Base-by-base conservation (phyloP, 305 asterid genomes). In the Fraxinus baroniana region DNA sequence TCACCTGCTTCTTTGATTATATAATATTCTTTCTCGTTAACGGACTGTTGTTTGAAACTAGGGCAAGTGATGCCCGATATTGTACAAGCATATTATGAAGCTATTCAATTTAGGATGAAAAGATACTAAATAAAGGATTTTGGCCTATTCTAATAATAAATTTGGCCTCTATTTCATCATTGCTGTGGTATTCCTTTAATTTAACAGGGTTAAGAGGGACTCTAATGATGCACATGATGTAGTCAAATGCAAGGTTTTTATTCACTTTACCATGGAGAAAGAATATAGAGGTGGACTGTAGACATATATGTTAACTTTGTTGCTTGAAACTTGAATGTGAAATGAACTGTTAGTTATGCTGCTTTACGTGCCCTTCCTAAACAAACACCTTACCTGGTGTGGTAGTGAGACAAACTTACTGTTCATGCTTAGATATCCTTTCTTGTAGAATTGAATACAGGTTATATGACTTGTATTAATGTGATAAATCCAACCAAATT, bases 71-170 rank as follows among this genome's bases (percentile, higher is more conserved):
- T n/a, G 32, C 75, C 22, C 76, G 76, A 79, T 78, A 62, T 20
- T 75, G 18, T 81, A 73, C 20, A 66, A 71, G 86, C 77, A 39
- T 46, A 49, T 80, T 30, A n/a, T 44, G 75, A 85, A 60, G 49
- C 78, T 64, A 64, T 24, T 64, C 73, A 64, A 78, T 41, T 79
- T 44, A 18, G 60, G 20, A 44, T 36, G 81, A 52, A 46, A 6
- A 36, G 74, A 62, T 79, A 24, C 78, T 37, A 26, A 15, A 30
- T 57, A 76, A 73, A 33, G 35, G 39, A 36, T 39, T 13, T 77
- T 82, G 66, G 17, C 36, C n/a, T 20, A 41, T 64, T 37, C 39
- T 66, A 41, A 32, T 18, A 62, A 57, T 52, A 17, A 84, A 78
- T 33, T 78, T 82, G 55, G 28, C 68, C 79, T 57, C 28, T 78